Base-by-base conservation (phyloP, 768 basidiomycete genomes). In the Amanita muscaria region DNA sequence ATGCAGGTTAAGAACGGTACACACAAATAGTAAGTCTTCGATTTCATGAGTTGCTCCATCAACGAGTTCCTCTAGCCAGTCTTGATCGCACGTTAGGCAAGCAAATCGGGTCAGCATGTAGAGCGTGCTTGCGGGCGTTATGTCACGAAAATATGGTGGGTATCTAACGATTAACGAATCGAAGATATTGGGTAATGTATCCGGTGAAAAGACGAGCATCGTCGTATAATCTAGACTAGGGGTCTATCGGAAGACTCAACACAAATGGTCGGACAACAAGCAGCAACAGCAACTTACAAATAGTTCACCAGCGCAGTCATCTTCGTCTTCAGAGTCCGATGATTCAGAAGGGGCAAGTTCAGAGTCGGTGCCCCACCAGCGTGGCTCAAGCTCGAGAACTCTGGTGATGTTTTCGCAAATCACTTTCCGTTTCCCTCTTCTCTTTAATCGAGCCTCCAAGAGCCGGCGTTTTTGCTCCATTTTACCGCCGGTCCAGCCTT, bases 41-140 rank as follows among this genome's bases (percentile, higher is more conserved):
- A 98, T 93, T 30, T 83, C 73, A 59, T 96, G 91, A 15, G 92
- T 86, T 0, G 89, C 89, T 14, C 87, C 87, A 29, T 93, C 78
- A 43, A 98, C 76, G 21, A 99, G 70, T 58, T 96, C 92, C 60
- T 94, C 92, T 19, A 97, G 67, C 88, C 94, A 92, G 1, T 79
- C 80, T 51, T 87, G 80, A 59, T 92, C 90, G 56, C 90, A 91
- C n/a, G 77, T 81, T 22, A 89, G 65, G 51, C 81, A 83, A n/a
- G 96, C 96, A 63, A 94, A 99, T 35, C 92, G 79, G 10, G 90
- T 83, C 41, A 92, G 74, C 65, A 96, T 76, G 62, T 92, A 96
- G 39, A 99, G 65, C 9, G 79, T 79, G 58, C 94, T 97, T 22
- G 94, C 96, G 12, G 96, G 93, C 25, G 91, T 79, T 2, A 83